These are phyloP conservation scores for Stipa capillata DNA, from an alignment of 176 grass and related monocot species.

Conservation along the genomic window DNA sequence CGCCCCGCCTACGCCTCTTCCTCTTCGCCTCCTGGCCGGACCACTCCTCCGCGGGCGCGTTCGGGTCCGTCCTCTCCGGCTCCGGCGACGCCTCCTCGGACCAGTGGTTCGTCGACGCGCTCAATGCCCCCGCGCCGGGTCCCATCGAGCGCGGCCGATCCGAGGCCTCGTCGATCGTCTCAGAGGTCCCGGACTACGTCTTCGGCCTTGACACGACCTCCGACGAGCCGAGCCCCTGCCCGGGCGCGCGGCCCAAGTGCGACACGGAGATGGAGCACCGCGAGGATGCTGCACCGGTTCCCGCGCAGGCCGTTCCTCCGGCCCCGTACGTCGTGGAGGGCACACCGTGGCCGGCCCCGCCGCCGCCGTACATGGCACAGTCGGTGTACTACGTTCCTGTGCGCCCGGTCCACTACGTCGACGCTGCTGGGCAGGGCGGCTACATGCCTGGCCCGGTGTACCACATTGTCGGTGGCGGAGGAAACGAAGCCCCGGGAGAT, in stretches of 20 bases:
- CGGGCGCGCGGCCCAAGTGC: conserved; percentile 12
- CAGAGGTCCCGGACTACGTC: conserved; percentile 74
- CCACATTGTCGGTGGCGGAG: conserved; percentile 27
- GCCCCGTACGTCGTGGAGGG: conserved; percentile 3
- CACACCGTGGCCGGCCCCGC: conserved; percentile 29
- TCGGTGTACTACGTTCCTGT: conserved; percentile 45
- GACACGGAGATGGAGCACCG: conserved; percentile 15
- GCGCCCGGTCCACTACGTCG: conserved; percentile 33
- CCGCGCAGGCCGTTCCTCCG: neutral
- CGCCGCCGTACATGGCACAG: conserved; percentile 44
- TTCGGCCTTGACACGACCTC: conserved; percentile 57
- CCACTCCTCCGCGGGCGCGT: neutral
- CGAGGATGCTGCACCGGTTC: conserved; percentile 18
- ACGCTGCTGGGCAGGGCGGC: conserved; percentile 20
- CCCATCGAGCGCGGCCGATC: conserved; percentile 51
- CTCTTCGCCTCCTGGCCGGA: conserved; percentile 31
- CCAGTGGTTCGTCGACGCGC: conserved; percentile 64
- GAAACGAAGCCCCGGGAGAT: conserved; percentile 25
- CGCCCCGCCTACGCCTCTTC: conserved; percentile 50
- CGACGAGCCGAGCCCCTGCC: conserved; percentile 34
- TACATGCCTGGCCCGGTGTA: conserved; percentile 36
- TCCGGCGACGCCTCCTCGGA: conserved; percentile 27
- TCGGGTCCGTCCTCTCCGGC: conserved; percentile 52
- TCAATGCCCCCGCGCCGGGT: conserved; percentile 40
- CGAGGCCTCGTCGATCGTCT: conserved; percentile 62